Evolutionary conservation across 2,329 filamentous ascomycete species (phyloP).

Genomic region (Hortaea werneckii): DNA sequence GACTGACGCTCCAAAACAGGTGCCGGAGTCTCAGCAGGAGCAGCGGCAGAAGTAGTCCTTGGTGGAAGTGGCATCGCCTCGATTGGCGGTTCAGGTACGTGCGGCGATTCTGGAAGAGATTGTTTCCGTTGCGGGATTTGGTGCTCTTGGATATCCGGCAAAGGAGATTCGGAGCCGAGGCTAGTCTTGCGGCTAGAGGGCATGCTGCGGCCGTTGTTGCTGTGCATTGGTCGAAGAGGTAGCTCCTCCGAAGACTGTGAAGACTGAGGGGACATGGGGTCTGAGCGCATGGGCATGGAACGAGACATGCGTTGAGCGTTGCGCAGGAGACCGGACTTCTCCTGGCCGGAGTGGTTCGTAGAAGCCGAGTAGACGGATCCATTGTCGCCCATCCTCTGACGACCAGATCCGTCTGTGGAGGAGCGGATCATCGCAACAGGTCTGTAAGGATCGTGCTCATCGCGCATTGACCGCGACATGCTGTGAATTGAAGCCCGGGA

Average conservation of each 20-base stretch:
- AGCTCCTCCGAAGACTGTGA: slow-evolving; percentile 6
- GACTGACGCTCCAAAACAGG: slow-evolving; percentile 17
- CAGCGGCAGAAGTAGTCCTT: not conserved
- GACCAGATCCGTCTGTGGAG: slow-evolving; percentile 30
- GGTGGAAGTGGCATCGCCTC: slow-evolving; percentile 1
- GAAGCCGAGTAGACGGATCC: slow-evolving; percentile 43
- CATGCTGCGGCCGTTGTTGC: slow-evolving; percentile 5
- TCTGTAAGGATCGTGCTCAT: slow-evolving; percentile 77
- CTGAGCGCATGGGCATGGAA: slow-evolving; percentile 35
- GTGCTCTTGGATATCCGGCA: slow-evolving; percentile 6
- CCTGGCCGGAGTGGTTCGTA: slow-evolving; percentile 32
- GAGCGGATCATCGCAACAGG: slow-evolving; percentile 47
- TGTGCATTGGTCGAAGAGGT: slow-evolving; percentile 14
- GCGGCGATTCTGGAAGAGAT: slow-evolving; percentile 2
- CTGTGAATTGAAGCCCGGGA: slow-evolving; percentile 83
- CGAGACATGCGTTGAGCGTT: slow-evolving; percentile 51
- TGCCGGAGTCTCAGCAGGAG: not conserved
- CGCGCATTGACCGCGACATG: slow-evolving; percentile 63
- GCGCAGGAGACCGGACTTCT: slow-evolving; percentile 41
- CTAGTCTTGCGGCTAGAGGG: slow-evolving; percentile 8
- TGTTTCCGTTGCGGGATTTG: slow-evolving; percentile 3
- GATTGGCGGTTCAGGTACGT: not conserved
- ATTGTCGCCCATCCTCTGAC: slow-evolving; percentile 24
- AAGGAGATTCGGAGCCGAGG: slow-evolving; percentile 6
- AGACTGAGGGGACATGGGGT: slow-evolving; percentile 19